Evolutionary conservation across 73 alveolate genomes (phyloP), one percentile per base, ranked within the genome.

Genomic region (Durusdinium trenchii): DNA sequence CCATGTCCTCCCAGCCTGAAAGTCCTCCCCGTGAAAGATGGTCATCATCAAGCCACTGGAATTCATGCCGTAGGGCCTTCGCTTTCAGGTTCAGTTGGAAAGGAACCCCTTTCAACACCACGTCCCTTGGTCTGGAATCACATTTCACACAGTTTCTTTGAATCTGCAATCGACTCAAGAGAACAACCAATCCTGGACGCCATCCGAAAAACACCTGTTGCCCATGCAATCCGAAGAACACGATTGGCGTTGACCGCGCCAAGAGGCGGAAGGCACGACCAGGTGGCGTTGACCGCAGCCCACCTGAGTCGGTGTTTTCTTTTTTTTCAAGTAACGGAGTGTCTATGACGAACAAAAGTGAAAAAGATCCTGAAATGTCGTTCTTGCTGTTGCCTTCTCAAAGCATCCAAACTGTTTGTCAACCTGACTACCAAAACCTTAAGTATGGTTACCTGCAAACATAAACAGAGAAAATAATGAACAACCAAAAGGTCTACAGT

Each of bases 21-120:
- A 50, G 71, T 28, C 60, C 23, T 73, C 73, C 30, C 64, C 50
- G n/a, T 69, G 78, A 57, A 67, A 91, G 83, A 91, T 20, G 47
- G 97, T 89, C 79, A 69, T 45, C 97, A 91, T 12, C 73, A 91
- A 28, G 10, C 89, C 89, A 3, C 89, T 0, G n/a, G 87, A 69
- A 54, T 28, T 45, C 35, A 16, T 7, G 2, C 89, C 89, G 38
- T 67, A 36, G 3, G 97, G 76, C 97, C 97, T 91, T 64, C 42
- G 38, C 32, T 10, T 20, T 4, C 46, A 2, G 73, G 73, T 23
- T 57, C 23, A 12, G 12, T 23, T 60, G 73, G 73, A 60, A n/a
- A 60, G 73, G n/a, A n/a, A n/a, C n/a, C n/a, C n/a, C n/a, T n/a
- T n/a, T n/a, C n/a, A n/a, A n/a, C 64, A 54, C 28, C 28, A 9